Percentiles rank a stretch among this genome's conserved stretches.
These are phyloP conservation scores for Myxozyma nipponensis DNA, from an alignment of 805 yeast genomes.

Conservation along the genomic window DNA sequence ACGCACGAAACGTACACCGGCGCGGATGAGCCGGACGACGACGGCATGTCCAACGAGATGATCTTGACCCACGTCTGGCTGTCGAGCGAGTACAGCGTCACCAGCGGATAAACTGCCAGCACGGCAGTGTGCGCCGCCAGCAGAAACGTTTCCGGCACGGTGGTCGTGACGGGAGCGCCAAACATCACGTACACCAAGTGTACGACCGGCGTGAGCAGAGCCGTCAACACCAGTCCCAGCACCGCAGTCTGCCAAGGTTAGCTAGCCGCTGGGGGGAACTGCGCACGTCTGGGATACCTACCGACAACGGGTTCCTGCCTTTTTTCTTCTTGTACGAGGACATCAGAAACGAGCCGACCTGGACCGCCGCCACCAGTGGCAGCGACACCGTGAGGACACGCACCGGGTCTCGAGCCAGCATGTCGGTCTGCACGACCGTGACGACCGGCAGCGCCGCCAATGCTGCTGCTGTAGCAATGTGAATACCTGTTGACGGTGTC, in stretches of 20 bases:
- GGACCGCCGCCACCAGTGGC: not conserved
- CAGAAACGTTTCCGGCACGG: slow-evolving; percentile 52
- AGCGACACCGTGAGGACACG: not conserved
- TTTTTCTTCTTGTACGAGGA: not conserved
- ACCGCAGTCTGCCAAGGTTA: slow-evolving; percentile 6
- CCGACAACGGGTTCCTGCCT: slow-evolving; percentile 4
- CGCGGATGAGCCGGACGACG: no score
- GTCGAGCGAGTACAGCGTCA: slow-evolving; percentile 52
- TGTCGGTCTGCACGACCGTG: slow-evolving; percentile 24
- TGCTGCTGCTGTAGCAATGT: slow-evolving; percentile 1
- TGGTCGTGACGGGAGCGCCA: slow-evolving; percentile 73
- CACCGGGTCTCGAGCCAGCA: slow-evolving; percentile 24
- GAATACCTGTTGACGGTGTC: not conserved
- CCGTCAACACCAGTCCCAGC: slow-evolving; percentile 16
- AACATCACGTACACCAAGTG: slow-evolving; percentile 50
- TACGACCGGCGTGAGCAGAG: slow-evolving; percentile 30
- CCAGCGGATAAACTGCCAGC: slow-evolving; percentile 60
- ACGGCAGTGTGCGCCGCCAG: slow-evolving; percentile 60
- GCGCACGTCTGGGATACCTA: not conserved
- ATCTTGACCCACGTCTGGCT: slow-evolving; percentile 44
- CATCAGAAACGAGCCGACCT: not conserved
- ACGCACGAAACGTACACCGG: slow-evolving; percentile 41
- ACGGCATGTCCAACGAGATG: slow-evolving; percentile 32
- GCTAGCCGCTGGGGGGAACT: not conserved
- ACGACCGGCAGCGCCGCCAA: slow-evolving; percentile 11